Conservation (phyloP, 225 moss, liverwort and hornwort genomes). For the Rhytidiadelphus loreus region DNA sequence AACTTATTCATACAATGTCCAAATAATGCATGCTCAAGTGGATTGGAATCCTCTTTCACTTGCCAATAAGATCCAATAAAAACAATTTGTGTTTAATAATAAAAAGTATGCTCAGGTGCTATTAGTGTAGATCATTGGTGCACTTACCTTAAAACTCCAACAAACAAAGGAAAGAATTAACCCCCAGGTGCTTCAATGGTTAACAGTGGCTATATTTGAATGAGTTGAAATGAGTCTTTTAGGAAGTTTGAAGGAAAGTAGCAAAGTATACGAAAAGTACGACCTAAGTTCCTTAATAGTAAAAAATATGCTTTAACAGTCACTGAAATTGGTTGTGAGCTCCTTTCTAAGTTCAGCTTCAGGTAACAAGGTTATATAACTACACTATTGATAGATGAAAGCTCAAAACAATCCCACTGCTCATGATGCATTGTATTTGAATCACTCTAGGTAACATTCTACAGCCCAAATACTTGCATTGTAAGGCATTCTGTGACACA, state of each 20-base stretch:
- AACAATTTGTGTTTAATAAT: background rate
- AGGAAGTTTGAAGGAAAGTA: background rate
- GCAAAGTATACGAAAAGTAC: background rate
- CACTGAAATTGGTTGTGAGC: background rate
- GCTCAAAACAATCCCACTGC: background rate
- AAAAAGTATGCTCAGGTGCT: background rate
- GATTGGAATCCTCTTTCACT: background rate
- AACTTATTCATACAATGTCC: too few relatives aligned
- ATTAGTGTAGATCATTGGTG: too few relatives aligned
- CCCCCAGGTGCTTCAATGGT: too few relatives aligned
- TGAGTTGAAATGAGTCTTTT: background rate
- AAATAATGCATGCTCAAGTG: background rate
- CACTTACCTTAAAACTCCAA: too few relatives aligned
- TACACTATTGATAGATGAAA: background rate
- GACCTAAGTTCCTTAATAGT: too few relatives aligned
- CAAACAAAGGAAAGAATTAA: too few relatives aligned
- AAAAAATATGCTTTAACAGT: background rate
- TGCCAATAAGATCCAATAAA: background rate
- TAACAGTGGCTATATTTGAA: too few relatives aligned
- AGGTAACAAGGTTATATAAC: background rate
- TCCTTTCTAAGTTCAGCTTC: background rate
- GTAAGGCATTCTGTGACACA: background rate
- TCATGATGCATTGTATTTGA: background rate
- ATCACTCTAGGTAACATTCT: background rate
- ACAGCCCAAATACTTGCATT: background rate